Evolutionary conservation across 805 yeast species (phyloP).

Genomic region (Yarrowia sp.): DNA sequence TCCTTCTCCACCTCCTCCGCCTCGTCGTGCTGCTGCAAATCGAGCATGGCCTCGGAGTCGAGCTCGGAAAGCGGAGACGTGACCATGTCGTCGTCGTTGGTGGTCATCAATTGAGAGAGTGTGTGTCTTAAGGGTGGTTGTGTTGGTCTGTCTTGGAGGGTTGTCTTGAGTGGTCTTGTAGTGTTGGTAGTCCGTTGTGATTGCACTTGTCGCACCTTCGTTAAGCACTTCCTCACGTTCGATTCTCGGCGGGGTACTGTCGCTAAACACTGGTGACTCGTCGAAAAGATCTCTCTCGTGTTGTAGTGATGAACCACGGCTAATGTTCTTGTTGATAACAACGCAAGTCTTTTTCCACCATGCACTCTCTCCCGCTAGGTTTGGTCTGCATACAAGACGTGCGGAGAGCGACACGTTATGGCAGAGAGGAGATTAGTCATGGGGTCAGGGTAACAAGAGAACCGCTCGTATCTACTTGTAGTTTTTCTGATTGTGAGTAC

Average conservation of each 20-base stretch:
- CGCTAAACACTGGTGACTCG: too few relatives aligned
- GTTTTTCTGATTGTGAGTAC: too few relatives aligned
- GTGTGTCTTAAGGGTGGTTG: too few relatives aligned
- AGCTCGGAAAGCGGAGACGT: constrained; percentile 39
- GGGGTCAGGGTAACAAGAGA: too few relatives aligned
- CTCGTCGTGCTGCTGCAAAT: constrained; percentile 17
- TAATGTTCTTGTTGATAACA: constrained; percentile 12
- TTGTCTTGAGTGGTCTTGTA: not conserved
- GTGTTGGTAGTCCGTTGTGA: not conserved
- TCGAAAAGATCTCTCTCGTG: too few relatives aligned
- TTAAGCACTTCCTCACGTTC: too few relatives aligned
- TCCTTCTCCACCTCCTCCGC: not conserved
- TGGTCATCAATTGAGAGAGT: constrained; percentile 22
- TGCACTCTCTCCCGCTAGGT: constrained; percentile 14
- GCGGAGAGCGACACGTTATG: constrained; percentile 31
- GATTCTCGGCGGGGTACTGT: too few relatives aligned
- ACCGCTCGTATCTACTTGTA: too few relatives aligned
- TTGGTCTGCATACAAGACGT: constrained; percentile 34
- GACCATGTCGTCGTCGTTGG: constrained; percentile 39
- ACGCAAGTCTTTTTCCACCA: constrained; percentile 38
- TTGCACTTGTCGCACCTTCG: too few relatives aligned
- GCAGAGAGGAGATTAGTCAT: not conserved
- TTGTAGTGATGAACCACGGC: not conserved
- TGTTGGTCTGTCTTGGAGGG: not conserved
- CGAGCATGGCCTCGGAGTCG: constrained; percentile 38